Evolutionary conservation across 139 green algal species (phyloP), one percentile per base, ranked within the genome.

Genomic region (Bryopsis sp.): DNA sequence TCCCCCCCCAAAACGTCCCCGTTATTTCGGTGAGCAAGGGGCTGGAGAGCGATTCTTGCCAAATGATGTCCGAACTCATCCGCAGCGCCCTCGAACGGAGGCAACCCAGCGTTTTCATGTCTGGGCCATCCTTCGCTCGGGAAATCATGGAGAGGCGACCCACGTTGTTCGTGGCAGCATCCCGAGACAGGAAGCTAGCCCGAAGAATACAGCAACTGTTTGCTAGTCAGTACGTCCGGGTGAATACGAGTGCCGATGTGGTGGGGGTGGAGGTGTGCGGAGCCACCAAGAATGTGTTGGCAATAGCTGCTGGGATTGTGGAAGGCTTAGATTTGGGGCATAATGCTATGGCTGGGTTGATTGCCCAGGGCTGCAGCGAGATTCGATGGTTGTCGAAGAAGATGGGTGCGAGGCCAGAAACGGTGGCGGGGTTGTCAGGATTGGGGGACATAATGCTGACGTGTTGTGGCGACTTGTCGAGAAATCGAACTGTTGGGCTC

Each of bases 361-460:
- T 97, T 24, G 63, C 82, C 3, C 70, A 94, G 75, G 89, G 89
- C 11, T 92, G 84, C 64, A 63, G 80, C 2, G 90, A 96, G 72
- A 95, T 96, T 61, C 82, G 90, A 28, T 99, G 94, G 94, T 84
- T 99, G 22, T 83, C 86, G 0, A 85, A 90, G 71, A 91, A 94
- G 73, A 92, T 97, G 85, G 94, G 94, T 4, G 94, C 88, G 46
- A 91, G 92, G 71, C 70, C 90, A 2, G 86, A 82, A 19, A 99
- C 94, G 2, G 79, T 99, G 34, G 80, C 78, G 11, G 94, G 94
- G 0, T 64, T 97, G 37, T 91, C 86, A 26, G 94, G 94, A 0
- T 79, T 97, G 59, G 94, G 94, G 0, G 94, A 99, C 80, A 98
- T 99, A 78, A 98, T 98, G 91, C 87, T 99, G 48, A 98, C 94